Evolutionary conservation across 805 yeast genomes (phyloP).

Genomic region (Cyberlindnera americana): DNA sequence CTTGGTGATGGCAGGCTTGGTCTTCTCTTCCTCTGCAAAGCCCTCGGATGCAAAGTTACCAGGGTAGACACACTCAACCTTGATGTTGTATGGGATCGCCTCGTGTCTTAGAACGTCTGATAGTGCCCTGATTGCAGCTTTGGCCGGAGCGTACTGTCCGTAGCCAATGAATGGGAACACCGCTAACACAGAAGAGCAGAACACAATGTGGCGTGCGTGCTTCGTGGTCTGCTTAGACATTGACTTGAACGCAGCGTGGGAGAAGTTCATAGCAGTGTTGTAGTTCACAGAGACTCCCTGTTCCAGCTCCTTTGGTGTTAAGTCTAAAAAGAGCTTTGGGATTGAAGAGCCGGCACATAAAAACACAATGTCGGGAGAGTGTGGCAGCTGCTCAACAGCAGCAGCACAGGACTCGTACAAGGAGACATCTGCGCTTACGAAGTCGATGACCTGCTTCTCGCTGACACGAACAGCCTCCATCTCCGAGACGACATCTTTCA

Average conservation of each 20-base stretch:
- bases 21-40: conserved; percentile 67
- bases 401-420: conserved; percentile 45
- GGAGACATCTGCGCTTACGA: conserved; percentile 64
- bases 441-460: conserved; percentile 26
- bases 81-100: conserved; percentile 57
- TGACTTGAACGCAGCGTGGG: conserved; percentile 59
- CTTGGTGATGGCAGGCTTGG: conserved; percentile 83
- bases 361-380: conserved; percentile 65
- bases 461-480: conserved; percentile 34
- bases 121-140: conserved; percentile 75
- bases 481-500: conserved; percentile 45
- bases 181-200: conserved; percentile 74
- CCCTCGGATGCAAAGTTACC: conserved; percentile 94
- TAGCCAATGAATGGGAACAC: conserved; percentile 90
- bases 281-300: conserved; percentile 68
- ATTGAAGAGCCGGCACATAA: conserved; percentile 87
- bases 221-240: conserved; percentile 19
- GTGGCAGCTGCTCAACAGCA: conserved; percentile 37
- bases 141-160: conserved; percentile 84
- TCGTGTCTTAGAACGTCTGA: conserved; percentile 83
- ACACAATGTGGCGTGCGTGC: conserved; percentile 48
- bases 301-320: conserved; percentile 53
- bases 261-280: conserved; percentile 62
- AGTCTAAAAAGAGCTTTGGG: conserved; percentile 74
- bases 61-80: conserved; percentile 75